Evolutionary conservation across 805 yeast species (phyloP), one percentile per base, ranked within the genome.

Genomic region (Schwanniomyces occidentalis): DNA sequence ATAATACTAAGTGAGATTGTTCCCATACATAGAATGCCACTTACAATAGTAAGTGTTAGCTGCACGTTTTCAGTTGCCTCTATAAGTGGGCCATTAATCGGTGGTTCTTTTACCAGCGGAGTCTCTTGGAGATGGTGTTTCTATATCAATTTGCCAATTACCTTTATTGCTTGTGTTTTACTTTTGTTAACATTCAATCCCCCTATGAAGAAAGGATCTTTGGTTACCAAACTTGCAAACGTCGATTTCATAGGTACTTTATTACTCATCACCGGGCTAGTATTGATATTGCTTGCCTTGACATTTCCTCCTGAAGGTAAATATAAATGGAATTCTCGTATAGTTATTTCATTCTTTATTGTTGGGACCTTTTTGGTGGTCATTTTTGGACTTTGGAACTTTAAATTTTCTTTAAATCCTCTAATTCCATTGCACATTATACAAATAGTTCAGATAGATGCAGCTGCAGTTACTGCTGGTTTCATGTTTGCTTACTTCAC

Each of bases 91-190:
- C 85, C 85, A 0, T 54, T 76, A 16, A 47, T 80, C 14, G 85
- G 85, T 8, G 85, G 85, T 25, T 77, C 75, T 0, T 71, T 80
- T 38, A 67, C 82, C 2, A 55, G 72, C 3, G 55, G 66, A 26
- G 74, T 66, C 6, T 57, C 73, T n/a, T 80, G 86, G 85, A 63
- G 86, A 45, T 79, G 85, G 84, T 75, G 82, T 44, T 81, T 78
- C 50, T 81, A 75, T 54, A 63, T 81, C 45, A 81, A 80, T 49
- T 50, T 81, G 16, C 83, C 85, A 3, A 48, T 78, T 17, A 82
- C 83, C 9, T 84, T 78, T 1, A 32, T 61, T 1, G 68, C 75
- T 1, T 44, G 64, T 13, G 48, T 52, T 1, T 36, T 63, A 6
- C 48, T 73, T 15, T 29, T 63, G 4, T 34, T 62, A 3, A 56